phyloP scores from a whole-genome alignment of 257 asterid species.

The Apocynum venetum region DNA sequence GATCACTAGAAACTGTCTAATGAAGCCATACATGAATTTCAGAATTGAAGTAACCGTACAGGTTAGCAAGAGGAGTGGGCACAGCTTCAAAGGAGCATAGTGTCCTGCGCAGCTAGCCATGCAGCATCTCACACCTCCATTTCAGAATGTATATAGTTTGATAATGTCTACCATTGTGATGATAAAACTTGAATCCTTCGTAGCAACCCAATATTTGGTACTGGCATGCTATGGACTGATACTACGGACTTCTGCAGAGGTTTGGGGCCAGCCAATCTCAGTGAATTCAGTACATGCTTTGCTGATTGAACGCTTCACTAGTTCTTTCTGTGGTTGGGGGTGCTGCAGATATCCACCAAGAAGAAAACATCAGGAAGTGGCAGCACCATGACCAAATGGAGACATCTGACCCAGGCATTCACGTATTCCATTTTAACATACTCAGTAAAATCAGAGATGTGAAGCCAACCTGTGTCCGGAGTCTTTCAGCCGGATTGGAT shows the following conservation, averaged over 20 bases:
- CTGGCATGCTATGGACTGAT: not conserved
- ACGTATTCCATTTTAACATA: not conserved
- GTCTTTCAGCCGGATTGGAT: not conserved
- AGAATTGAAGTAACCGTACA: not conserved
- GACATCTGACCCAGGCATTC: not conserved
- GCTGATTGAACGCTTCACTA: not conserved
- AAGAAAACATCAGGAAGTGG: not conserved
- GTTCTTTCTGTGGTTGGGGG: not conserved
- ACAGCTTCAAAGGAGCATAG: not conserved
- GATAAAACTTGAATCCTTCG: not conserved
- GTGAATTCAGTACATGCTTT: not conserved
- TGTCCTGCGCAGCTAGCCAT: not conserved
- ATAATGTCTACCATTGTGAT: not conserved
- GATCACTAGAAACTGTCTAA: not conserved
- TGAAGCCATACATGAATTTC: not conserved
- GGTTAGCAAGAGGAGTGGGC: not conserved
- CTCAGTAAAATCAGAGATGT: not conserved
- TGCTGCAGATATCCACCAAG: not conserved
- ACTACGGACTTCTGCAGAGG: not conserved
- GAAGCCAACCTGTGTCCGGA: not conserved
- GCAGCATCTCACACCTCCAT: not conserved
- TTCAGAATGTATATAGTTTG: not conserved
- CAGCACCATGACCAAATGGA: not conserved
- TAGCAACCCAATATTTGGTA: not conserved
- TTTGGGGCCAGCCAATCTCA: not conserved